phyloP scores from a whole-genome alignment of 164 flowering plant species.

The Warburgia ugandensis region DNA sequence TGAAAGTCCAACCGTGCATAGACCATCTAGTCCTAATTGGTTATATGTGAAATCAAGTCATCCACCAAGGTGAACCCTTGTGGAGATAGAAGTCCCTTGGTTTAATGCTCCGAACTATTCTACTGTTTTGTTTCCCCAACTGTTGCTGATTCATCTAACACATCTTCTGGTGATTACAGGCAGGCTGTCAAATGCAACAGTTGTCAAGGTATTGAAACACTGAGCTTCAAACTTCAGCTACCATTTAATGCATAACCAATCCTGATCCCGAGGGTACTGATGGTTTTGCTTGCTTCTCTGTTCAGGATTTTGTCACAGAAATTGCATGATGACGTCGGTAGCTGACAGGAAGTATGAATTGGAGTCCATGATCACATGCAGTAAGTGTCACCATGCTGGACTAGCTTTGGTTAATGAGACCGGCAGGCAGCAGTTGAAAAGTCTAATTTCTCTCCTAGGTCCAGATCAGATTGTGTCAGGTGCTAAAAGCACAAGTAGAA shows the following conservation, averaged over 20 bases:
- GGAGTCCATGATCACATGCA: slow-evolving; percentile 43
- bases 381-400: slow-evolving; percentile 43
- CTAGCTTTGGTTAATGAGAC: too few species aligned
- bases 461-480: too few species aligned
- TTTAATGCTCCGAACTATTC: too few species aligned
- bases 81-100: too few species aligned
- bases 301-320: slow-evolving; percentile 75
- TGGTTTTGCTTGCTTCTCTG: slow-evolving; percentile 8
- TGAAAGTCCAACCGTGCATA: too few species aligned
- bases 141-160: slow-evolving; percentile 5
- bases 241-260: background rate
- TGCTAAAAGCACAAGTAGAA: too few species aligned
- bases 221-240: background rate
- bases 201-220: slow-evolving; percentile 64
- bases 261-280: background rate
- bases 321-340: slow-evolving; percentile 45
- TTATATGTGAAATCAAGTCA: too few species aligned
- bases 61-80: too few species aligned
- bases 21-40: too few species aligned
- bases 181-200: slow-evolving; percentile 55
- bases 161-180: slow-evolving; percentile 38
- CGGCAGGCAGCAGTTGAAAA: too few species aligned
- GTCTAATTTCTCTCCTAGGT: too few species aligned
- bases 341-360: slow-evolving; percentile 24
- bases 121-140: too few species aligned